These are phyloP conservation scores for Camillea tinctor DNA, from an alignment of 2,329 filamentous ascomycete species.

Conservation along the genomic window DNA sequence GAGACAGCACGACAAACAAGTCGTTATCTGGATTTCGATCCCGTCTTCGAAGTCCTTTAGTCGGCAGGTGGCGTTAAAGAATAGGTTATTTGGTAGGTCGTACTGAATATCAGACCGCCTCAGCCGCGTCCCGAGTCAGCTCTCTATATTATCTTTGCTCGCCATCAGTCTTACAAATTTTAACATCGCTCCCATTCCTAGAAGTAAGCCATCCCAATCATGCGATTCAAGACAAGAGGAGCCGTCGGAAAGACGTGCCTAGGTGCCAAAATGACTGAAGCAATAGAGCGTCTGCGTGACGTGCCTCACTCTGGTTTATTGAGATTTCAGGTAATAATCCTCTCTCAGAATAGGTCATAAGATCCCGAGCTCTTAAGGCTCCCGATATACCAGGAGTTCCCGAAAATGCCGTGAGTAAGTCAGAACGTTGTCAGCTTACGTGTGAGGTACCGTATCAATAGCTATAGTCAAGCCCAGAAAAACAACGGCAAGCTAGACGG, in stretches of 20 bases:
- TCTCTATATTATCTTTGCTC: background rate
- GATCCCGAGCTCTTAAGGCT: constrained; percentile 4
- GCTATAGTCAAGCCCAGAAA: constrained; percentile 8
- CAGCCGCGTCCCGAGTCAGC: background rate
- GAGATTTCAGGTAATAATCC: background rate
- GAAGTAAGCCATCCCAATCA: background rate
- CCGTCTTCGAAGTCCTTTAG: background rate
- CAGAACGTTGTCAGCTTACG: background rate
- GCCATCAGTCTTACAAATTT: background rate
- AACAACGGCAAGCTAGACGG: constrained; percentile 10
- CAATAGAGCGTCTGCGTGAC: background rate
- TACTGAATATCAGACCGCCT: background rate
- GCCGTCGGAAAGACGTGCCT: constrained; percentile 19
- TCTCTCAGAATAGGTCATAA: background rate
- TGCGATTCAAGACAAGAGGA: background rate
- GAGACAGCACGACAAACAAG: constrained; percentile 5
- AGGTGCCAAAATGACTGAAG: constrained; percentile 10
- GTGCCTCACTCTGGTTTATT: background rate
- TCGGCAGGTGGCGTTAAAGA: background rate
- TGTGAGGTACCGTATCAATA: constrained; percentile 8
- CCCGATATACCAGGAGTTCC: constrained; percentile 2
- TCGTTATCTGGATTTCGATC: constrained; percentile 3
- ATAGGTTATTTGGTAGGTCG: background rate
- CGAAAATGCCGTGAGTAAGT: constrained; percentile 15
- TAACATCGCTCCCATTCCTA: background rate